Evolutionary conservation across 345 rosid species (phyloP).

Genomic region (Aquilaria yunnanensis): DNA sequence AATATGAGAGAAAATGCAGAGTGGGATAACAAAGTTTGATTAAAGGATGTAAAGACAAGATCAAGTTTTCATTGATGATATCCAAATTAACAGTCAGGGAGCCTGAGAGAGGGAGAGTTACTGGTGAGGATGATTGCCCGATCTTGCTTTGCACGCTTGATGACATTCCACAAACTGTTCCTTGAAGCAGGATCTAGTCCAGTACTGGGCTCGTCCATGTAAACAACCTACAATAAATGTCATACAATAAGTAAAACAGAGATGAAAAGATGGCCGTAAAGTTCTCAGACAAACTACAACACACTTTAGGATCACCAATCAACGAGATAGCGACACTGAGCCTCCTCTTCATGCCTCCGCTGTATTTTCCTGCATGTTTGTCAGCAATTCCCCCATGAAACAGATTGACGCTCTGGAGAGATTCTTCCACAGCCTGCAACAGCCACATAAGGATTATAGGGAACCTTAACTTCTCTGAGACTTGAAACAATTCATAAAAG

Average conservation of each 20-base stretch:
- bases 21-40: too few species aligned
- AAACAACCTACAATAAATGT: constrained; percentile 57
- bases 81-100: neutral
- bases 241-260: constrained; percentile 8
- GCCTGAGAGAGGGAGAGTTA: constrained; percentile 18
- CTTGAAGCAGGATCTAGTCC: constrained; percentile 98
- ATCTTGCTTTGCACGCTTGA: constrained; percentile 71
- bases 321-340: constrained; percentile 95
- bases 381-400: constrained; percentile 82
- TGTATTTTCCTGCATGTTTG: constrained; percentile 83
- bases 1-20: neutral
- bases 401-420: constrained; percentile 70
- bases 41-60: too few species aligned
- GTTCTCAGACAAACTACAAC: constrained; percentile 4
- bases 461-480: too few species aligned
- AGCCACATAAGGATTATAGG: constrained; percentile 3
- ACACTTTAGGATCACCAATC: constrained; percentile 89
- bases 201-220: constrained; percentile 98
- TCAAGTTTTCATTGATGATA: too few species aligned
- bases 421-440: constrained; percentile 87
- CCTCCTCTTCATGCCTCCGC: constrained; percentile 99
- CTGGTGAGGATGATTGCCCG: constrained; percentile 92
- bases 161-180: constrained; percentile 78
- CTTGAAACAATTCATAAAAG: too few species aligned
- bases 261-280: constrained; percentile 1